Conservation (phyloP, 139 green algal species). For the Astrephomene gubernaculifera region DNA sequence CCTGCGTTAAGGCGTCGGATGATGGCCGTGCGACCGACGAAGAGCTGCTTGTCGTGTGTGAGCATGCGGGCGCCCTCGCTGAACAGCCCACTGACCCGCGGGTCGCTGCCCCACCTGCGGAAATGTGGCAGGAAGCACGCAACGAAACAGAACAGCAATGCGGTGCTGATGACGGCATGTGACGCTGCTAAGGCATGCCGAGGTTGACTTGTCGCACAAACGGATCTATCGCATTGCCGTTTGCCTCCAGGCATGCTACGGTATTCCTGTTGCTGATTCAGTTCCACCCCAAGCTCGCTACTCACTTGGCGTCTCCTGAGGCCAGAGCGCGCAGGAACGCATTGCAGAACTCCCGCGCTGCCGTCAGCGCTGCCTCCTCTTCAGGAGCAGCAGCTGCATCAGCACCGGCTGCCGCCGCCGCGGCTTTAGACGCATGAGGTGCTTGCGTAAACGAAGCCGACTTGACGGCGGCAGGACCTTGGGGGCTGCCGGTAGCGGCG, state of each 20-base stretch:
- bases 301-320: slow-evolving; percentile 12
- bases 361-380: slow-evolving; percentile 28
- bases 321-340: slow-evolving; percentile 25
- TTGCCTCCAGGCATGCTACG: too few species aligned
- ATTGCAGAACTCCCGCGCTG: slow-evolving; percentile 2
- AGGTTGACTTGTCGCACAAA: too few species aligned
- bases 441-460: too few species aligned
- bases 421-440: background rate
- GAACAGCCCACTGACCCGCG: slow-evolving; percentile 16
- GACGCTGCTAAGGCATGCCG: too few species aligned
- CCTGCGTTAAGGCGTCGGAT: slow-evolving; percentile 35
- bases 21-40: slow-evolving; percentile 43
- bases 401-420: background rate
- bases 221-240: too few species aligned
- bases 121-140: too few species aligned
- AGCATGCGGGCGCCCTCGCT: slow-evolving; percentile 31
- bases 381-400: background rate
- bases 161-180: too few species aligned
- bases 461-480: too few species aligned
- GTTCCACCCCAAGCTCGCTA: too few species aligned
- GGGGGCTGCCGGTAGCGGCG: too few species aligned
- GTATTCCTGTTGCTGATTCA: too few species aligned
- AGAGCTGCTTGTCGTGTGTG: slow-evolving; percentile 43
- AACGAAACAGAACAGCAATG: too few species aligned
- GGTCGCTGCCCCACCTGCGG: slow-evolving; percentile 31